Conservation (phyloP, 2,329 filamentous ascomycete genomes). For the Microsporum canis region DNA sequence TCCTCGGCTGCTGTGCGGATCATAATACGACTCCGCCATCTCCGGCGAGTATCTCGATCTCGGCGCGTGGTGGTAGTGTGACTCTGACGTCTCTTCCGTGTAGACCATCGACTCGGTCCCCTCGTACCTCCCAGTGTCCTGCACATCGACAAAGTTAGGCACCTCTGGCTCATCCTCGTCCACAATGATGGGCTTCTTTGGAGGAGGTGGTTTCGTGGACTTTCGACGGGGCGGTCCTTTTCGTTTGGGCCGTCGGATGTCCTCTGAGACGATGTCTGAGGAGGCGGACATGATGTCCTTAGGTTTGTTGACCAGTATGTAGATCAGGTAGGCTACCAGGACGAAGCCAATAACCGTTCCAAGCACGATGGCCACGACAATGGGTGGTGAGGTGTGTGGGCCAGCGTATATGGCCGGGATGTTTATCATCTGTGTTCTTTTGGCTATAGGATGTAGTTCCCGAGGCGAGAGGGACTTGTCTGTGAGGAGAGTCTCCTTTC, state of each 20-base stretch:
- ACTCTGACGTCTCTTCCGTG: not conserved
- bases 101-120: not conserved
- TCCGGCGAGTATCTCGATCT: not conserved
- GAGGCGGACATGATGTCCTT: not conserved
- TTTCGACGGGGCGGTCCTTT: not conserved
- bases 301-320: not conserved
- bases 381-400: constrained; percentile 44
- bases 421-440: constrained; percentile 29
- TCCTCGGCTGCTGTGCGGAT: not conserved
- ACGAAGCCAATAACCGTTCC: constrained; percentile 41
- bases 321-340: not conserved
- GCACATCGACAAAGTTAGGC: not conserved
- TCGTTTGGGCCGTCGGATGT: not conserved
- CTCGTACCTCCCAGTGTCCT: not conserved
- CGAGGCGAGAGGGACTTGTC: not conserved
- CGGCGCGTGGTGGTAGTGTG: not conserved
- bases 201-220: not conserved
- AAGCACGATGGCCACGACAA: constrained; percentile 49
- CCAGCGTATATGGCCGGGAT: constrained; percentile 53
- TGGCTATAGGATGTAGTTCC: not conserved
- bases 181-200: not conserved
- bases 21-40: not conserved
- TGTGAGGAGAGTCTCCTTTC: too few relatives aligned
- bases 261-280: not conserved
- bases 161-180: not conserved